These are phyloP conservation scores for Stevia rebaudiana DNA, from an alignment of 140 eudicot genomes.

Conservation along the genomic window DNA sequence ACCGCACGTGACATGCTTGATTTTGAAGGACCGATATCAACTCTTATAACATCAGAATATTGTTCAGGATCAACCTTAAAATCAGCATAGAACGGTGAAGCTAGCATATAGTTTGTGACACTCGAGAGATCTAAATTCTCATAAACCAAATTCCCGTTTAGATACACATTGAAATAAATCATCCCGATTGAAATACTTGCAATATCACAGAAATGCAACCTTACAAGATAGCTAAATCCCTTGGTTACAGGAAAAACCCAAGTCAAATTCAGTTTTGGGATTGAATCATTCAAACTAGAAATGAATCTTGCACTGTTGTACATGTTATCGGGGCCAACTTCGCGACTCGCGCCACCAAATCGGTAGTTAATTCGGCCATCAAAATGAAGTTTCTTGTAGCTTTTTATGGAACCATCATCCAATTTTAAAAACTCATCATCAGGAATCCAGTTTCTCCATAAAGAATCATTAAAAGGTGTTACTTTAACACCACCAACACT, in stretches of 20 bases:
- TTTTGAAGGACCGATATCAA: slow-evolving; percentile 75
- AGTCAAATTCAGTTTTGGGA: slow-evolving; percentile 44
- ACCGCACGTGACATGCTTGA: slow-evolving; percentile 52
- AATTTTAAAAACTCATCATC: slow-evolving; percentile 56
- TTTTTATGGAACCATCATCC: slow-evolving; percentile 22
- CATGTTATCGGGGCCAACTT: slow-evolving; percentile 87
- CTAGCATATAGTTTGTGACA: slow-evolving; percentile 38
- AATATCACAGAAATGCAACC: slow-evolving; percentile 91
- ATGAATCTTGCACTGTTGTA: slow-evolving; percentile 67
- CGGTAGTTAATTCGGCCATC: slow-evolving; percentile 68
- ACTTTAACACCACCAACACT: slow-evolving; percentile 49
- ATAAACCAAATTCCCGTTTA: slow-evolving; percentile 67
- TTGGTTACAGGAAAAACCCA: slow-evolving; percentile 59
- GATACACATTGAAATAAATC: slow-evolving; percentile 71
- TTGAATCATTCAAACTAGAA: slow-evolving; percentile 27
- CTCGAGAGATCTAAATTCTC: slow-evolving; percentile 64
- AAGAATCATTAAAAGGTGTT: slow-evolving; percentile 89
- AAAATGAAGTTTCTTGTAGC: slow-evolving; percentile 35
- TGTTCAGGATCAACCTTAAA: slow-evolving; percentile 51
- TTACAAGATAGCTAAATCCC: slow-evolving; percentile 61
- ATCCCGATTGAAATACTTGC: slow-evolving; percentile 54
- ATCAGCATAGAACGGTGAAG: slow-evolving; percentile 92
- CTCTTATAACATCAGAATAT: slow-evolving; percentile 40
- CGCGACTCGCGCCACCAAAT: slow-evolving; percentile 78
- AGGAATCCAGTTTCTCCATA: slow-evolving; percentile 90